Evolutionary conservation across 2,329 filamentous ascomycete genomes (phyloP).

Genomic region (Cadophora malorum): DNA sequence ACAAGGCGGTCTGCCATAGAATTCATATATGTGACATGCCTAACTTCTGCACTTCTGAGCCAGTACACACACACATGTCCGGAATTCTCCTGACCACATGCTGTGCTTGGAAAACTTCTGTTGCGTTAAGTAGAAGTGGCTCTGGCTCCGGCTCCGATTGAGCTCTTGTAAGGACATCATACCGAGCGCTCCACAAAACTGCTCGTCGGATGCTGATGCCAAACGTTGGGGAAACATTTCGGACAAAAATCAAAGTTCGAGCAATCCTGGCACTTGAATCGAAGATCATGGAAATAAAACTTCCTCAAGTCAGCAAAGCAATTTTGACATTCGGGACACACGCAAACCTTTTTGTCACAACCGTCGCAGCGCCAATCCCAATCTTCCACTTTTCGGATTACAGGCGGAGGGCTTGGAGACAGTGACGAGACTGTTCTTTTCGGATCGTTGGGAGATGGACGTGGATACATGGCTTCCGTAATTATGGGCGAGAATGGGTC

Average conservation of each 20-base stretch:
- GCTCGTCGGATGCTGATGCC: conserved; percentile 20
- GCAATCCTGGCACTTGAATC: conserved; percentile 23
- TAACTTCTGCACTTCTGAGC: too few relatives aligned
- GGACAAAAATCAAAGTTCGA: conserved; percentile 24
- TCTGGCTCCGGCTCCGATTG: too few relatives aligned
- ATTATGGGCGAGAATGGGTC: not conserved
- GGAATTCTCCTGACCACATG: too few relatives aligned
- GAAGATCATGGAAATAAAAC: conserved; percentile 16
- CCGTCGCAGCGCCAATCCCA: conserved; percentile 29
- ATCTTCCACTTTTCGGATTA: conserved; percentile 4
- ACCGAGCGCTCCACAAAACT: conserved; percentile 20
- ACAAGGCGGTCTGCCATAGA: too few relatives aligned
- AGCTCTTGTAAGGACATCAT: not conserved
- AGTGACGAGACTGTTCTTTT: not conserved
- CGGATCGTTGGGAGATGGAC: not conserved
- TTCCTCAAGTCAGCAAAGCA: conserved; percentile 2
- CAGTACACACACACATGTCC: too few relatives aligned
- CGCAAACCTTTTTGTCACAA: conserved; percentile 21
- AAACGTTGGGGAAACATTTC: conserved; percentile 17
- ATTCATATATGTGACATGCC: too few relatives aligned
- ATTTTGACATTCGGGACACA: not conserved
- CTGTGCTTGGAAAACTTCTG: too few relatives aligned
- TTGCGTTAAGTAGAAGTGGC: too few relatives aligned
- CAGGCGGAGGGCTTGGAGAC: not conserved
- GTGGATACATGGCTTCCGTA: not conserved